phyloP scores from a whole-genome alignment of 2,329 filamentous ascomycete genomes.

The Phyllosticta paracitricarpa region DNA sequence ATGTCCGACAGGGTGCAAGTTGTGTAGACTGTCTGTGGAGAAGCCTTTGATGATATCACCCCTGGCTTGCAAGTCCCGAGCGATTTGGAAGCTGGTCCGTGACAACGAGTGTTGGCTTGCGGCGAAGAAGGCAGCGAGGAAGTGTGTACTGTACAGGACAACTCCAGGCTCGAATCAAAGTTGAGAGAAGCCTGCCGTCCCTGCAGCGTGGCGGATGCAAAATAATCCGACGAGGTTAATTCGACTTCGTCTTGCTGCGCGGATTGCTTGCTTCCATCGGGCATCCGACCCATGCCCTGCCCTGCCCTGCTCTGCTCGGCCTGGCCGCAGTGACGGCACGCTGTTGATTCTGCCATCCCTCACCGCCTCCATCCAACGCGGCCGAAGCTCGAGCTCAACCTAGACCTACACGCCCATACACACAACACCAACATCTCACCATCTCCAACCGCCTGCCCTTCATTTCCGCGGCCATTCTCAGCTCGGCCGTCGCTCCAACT shows the following conservation, averaged over 20 bases:
- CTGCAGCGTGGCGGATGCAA: neutral
- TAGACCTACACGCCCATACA: neutral
- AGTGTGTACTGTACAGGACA: neutral
- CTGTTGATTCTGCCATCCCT: neutral
- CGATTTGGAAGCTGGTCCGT: neutral
- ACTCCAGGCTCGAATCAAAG: neutral
- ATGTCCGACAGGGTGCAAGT: neutral
- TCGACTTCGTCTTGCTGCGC: neutral
- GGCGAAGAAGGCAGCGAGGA: neutral
- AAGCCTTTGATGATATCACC: neutral
- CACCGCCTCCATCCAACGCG: neutral
- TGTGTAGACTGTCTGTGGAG: neutral
- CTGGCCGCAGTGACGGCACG: neutral
- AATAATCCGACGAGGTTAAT: neutral
- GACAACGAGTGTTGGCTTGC: neutral
- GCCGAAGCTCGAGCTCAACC: neutral
- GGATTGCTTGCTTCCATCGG: neutral
- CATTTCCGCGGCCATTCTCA: neutral
- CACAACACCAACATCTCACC: conserved; percentile 4
- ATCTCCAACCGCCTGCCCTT: neutral
- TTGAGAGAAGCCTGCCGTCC: neutral
- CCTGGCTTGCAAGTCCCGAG: neutral
- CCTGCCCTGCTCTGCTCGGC: neutral
- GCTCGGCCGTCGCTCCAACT: neutral
- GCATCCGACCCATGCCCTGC: neutral